Conservation (phyloP, 2,329 filamentous ascomycete genomes). For the Verticillium albo-atrum region DNA sequence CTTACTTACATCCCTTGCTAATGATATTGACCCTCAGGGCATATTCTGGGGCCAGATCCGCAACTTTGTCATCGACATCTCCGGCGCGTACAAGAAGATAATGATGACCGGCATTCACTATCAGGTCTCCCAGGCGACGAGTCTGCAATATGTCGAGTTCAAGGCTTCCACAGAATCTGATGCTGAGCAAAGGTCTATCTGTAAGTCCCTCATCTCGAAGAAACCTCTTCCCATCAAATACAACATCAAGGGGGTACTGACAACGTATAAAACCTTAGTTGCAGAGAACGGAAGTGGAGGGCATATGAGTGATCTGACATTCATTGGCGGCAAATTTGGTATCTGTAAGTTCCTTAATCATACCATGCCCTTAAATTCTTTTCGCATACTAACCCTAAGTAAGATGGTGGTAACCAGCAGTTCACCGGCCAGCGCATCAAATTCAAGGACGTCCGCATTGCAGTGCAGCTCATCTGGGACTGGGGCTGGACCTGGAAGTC, state of each 20-base stretch:
- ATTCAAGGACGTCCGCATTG: slow-evolving; percentile 3
- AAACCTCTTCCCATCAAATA: too few relatives aligned
- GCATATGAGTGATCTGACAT: slow-evolving; percentile 54
- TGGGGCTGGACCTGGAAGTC: slow-evolving; percentile 6
- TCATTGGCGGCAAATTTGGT: slow-evolving; percentile 54
- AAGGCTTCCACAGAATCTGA: not conserved
- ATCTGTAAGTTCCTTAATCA: not conserved
- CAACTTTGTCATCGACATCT: slow-evolving; percentile 12
- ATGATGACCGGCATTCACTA: not conserved
- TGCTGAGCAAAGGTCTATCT: not conserved
- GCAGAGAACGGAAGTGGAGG: slow-evolving; percentile 32
- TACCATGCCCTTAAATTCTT: too few relatives aligned
- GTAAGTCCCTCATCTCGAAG: not conserved
- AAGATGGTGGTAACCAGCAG: slow-evolving; percentile 6
- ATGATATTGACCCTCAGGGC: too few relatives aligned
- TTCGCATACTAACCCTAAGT: too few relatives aligned
- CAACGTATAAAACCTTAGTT: not conserved
- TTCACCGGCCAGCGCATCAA: slow-evolving; percentile 4
- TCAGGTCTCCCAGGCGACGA: slow-evolving; percentile 19
- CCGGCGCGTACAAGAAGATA: not conserved
- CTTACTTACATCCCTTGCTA: too few relatives aligned
- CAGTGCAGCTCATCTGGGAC: slow-evolving; percentile 10
- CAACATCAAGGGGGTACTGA: too few relatives aligned
- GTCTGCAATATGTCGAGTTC: slow-evolving; percentile 14
- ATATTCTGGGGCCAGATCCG: slow-evolving; percentile 12